A percentile compares a stretch with the other conserved stretches of the same genome.
Evolutionary conservation across 2,329 filamentous ascomycete species (phyloP).

Genomic region (Pseudogymnoascus sp.): DNA sequence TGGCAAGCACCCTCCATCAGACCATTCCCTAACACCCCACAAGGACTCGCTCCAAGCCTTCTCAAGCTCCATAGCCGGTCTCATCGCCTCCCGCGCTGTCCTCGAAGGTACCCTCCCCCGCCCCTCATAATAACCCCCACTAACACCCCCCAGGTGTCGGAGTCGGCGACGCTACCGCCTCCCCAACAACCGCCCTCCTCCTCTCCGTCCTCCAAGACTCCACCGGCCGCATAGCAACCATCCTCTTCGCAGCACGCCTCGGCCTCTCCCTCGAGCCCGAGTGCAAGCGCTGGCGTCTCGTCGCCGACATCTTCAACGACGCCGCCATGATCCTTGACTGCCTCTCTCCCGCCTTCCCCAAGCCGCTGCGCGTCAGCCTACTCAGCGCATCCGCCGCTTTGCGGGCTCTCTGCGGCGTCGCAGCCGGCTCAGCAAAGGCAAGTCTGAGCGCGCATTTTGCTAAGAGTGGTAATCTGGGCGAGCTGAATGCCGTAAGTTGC

Average conservation of each 20-base stretch:
- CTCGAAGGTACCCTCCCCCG: conserved; percentile 45
- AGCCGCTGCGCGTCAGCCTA: conserved; percentile 45
- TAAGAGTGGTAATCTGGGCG: conserved; percentile 74
- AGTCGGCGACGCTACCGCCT: conserved; percentile 57
- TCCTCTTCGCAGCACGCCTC: conserved; percentile 60
- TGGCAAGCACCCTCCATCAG: background rate
- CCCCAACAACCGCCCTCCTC: conserved; percentile 57
- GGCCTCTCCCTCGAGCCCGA: conserved; percentile 62
- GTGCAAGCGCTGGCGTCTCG: conserved; percentile 63
- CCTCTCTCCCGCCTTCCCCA: conserved; percentile 56
- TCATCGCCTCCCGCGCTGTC: conserved; percentile 59
- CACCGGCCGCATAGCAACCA: conserved; percentile 58
- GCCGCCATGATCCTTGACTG: conserved; percentile 63
- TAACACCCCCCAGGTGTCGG: conserved; percentile 45
- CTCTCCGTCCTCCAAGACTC: conserved; percentile 59
- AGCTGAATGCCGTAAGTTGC: conserved; percentile 68
- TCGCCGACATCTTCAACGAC: conserved; percentile 65
- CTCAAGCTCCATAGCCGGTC: conserved; percentile 54
- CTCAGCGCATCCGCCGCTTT: conserved; percentile 54
- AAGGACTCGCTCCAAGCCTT: conserved; percentile 58
- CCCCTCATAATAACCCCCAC: background rate
- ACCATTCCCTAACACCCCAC: background rate
- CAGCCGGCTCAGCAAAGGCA: conserved; percentile 83
- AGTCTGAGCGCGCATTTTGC: conserved; percentile 90
- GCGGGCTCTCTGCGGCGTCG: conserved; percentile 73